Evolutionary conservation across 495 filamentous ascomycete genomes (phyloP), one percentile per base, ranked within the genome.

Genomic region (Penicillium mononematosum): DNA sequence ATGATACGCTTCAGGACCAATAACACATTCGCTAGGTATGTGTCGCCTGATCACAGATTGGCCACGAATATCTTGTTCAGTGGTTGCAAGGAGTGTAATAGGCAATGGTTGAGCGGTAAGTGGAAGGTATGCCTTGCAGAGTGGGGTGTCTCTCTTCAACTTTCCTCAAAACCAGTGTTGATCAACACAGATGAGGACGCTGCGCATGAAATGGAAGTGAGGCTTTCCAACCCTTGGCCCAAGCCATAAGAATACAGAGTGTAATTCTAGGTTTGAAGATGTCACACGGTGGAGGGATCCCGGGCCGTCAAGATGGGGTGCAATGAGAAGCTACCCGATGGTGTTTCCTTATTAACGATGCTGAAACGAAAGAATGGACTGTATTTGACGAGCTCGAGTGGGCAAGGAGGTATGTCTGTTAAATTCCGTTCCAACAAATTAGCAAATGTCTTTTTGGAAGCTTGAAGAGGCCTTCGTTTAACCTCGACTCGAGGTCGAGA

Each of bases 351-450:
- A 43, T 50, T 49, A 17, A 39, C 5, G 14, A 17, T 16, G 24
- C 12, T 56, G 10, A 39, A 20, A 31, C 19, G 11, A 48, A 25
- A 25, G 54, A 25, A 29, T 41, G 20, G 31, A 19, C 14, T 5
- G 41, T n/a, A 8, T 47, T 39, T 10, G 9, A 22, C 38, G 20
- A 22, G 9, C 19, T 31, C 16, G 32, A 7, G 12, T 11, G 9
- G 14, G 24, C 29, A 5, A 25, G 32, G 20, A 47, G 24, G 56
- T 58, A 58, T 58, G 24, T 53, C 56, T 58, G 48, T 31, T 5
- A 20, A 19, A 38, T 6, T 12, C 1, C 2, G 27, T n/a, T 4
- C 22, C 22, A 47, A 39, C 9, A 14, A 5, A 17, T 55, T 51
- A 51, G 47, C 39, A 50, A 20, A 58, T 20, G 38, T 27, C 32